These are phyloP conservation scores for Penicillium argentinense DNA, from an alignment of 495 filamentous ascomycete species.

Conservation along the genomic window DNA sequence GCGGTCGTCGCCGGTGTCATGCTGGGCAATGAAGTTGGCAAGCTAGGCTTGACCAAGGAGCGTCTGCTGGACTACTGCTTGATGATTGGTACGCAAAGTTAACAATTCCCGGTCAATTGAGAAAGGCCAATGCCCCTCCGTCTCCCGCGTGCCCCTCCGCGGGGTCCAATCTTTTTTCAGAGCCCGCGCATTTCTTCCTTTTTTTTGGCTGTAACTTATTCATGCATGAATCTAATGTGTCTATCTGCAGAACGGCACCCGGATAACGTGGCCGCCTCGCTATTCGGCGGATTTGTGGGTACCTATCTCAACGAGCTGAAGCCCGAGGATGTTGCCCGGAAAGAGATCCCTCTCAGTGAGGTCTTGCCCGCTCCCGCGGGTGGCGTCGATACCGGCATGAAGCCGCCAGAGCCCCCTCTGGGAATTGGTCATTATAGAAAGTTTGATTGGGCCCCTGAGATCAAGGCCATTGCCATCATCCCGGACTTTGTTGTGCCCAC, in stretches of 20 bases:
- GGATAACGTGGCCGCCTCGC: constrained; percentile 92
- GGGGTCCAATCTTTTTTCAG: too few relatives aligned
- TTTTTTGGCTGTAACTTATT: too few relatives aligned
- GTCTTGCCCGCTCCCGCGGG: constrained; percentile 85
- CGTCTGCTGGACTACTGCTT: constrained; percentile 91
- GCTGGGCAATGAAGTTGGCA: constrained; percentile 85
- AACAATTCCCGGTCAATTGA: too few relatives aligned
- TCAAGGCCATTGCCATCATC: constrained; percentile 93
- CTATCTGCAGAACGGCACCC: constrained; percentile 81
- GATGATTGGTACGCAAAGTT: constrained; percentile 67
- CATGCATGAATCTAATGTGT: constrained; percentile 16
- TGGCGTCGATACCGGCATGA: constrained; percentile 79
- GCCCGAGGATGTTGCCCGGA: constrained; percentile 78
- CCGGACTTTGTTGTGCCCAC: constrained; percentile 93
- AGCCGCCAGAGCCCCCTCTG: constrained; percentile 81
- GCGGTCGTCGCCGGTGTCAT: constrained; percentile 93
- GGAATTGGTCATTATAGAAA: constrained; percentile 92
- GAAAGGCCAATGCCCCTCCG: background rate
- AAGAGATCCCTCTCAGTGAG: constrained; percentile 93
- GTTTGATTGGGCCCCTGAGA: constrained; percentile 87
- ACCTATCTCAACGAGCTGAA: constrained; percentile 90
- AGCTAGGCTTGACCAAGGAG: constrained; percentile 73
- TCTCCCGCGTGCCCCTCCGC: too few relatives aligned
- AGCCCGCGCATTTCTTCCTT: too few relatives aligned
- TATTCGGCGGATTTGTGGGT: constrained; percentile 96